Percentiles rank a stretch among this genome's conserved stretches.
Conservation (phyloP, 257 asterid species). For the Scutellaria galericulata region DNA sequence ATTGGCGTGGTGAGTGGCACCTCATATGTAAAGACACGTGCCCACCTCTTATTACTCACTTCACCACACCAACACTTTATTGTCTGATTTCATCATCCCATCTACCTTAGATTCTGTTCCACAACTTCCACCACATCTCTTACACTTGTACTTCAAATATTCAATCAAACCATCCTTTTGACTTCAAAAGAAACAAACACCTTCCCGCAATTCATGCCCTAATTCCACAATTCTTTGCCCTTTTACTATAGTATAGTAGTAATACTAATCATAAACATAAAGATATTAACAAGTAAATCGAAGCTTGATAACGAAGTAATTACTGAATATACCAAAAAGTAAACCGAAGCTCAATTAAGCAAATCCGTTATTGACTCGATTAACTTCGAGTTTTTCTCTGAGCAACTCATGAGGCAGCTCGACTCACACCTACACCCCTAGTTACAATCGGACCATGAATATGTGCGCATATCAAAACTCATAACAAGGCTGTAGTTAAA, state of each 20-base stretch:
- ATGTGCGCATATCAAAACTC: constrained; percentile 7
- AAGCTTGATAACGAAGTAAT: too few relatives aligned
- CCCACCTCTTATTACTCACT: background rate
- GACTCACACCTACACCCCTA: too few relatives aligned
- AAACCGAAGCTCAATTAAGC: too few relatives aligned
- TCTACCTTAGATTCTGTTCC: too few relatives aligned
- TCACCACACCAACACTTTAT: background rate
- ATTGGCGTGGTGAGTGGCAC: constrained; percentile 26
- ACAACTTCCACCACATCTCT: too few relatives aligned
- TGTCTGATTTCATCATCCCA: too few relatives aligned
- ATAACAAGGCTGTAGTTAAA: background rate
- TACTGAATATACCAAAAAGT: too few relatives aligned
- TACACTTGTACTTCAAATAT: too few relatives aligned
- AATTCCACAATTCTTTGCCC: background rate
- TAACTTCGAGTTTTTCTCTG: too few relatives aligned
- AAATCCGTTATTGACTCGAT: too few relatives aligned
- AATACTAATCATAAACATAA: background rate
- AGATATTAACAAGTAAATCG: too few relatives aligned
- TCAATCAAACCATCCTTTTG: background rate
- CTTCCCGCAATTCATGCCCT: constrained; percentile 22
- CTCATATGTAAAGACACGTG: constrained; percentile 25
- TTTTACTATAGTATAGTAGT: background rate
- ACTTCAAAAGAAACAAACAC: background rate
- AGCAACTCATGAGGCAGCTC: background rate
- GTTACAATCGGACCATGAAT: background rate